Conservation (phyloP, 2,329 filamentous ascomycete genomes). For the Zalaria sp. region DNA sequence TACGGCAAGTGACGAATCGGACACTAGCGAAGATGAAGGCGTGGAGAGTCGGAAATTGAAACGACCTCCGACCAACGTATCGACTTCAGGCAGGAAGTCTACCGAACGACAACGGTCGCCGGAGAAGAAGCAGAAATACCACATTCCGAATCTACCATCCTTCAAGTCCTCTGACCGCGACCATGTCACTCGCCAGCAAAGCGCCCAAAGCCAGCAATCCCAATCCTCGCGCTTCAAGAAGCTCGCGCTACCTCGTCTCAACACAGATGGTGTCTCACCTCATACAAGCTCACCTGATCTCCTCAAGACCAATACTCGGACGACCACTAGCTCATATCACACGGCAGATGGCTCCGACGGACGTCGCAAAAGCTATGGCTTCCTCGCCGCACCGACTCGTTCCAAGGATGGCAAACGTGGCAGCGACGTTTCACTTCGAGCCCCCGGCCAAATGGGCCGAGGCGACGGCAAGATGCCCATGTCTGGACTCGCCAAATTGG, state of each 20-base stretch:
- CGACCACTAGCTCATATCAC: neutral
- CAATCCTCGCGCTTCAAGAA: conserved; percentile 29
- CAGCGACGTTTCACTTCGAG: neutral
- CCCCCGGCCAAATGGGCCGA: neutral
- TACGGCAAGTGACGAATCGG: conserved; percentile 9
- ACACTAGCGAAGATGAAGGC: conserved; percentile 33
- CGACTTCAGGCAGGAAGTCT: conserved; percentile 14
- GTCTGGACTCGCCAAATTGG: conserved; percentile 3
- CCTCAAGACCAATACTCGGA: neutral
- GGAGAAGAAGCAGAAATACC: conserved; percentile 25
- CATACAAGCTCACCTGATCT: neutral
- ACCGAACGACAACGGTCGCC: conserved; percentile 8
- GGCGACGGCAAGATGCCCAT: conserved; percentile 1
- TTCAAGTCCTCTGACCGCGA: conserved; percentile 33
- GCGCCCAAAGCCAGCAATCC: conserved; percentile 20
- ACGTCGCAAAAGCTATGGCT: conserved; percentile 11
- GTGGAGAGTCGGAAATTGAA: conserved; percentile 15
- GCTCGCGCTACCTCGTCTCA: conserved; percentile 36
- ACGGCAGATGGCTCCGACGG: neutral
- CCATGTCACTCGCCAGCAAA: conserved; percentile 29
- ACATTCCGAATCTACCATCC: conserved; percentile 32
- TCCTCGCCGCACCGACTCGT: conserved; percentile 4
- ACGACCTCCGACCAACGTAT: conserved; percentile 17
- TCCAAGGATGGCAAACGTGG: neutral
- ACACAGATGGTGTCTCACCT: conserved; percentile 18